These are phyloP conservation scores for Metschnikowia continentalis DNA, from an alignment of 805 yeast genomes.

Conservation along the genomic window DNA sequence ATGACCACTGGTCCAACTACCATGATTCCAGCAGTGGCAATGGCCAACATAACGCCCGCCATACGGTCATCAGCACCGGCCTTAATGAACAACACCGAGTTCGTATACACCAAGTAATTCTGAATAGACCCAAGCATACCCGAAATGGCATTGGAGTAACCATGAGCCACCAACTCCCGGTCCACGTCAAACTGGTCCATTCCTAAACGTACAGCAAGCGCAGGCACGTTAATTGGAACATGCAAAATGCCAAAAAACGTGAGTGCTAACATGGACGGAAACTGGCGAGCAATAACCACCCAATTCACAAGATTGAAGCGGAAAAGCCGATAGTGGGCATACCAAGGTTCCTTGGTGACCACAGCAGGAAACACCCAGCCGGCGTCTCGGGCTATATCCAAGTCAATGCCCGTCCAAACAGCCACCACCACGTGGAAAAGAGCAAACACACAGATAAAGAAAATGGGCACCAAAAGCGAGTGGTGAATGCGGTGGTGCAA, in stretches of 20 bases:
- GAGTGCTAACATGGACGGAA: constrained; percentile 93
- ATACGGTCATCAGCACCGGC: constrained; percentile 91
- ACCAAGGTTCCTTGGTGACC: constrained; percentile 78
- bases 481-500: constrained; percentile 54
- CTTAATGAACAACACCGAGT: constrained; percentile 83
- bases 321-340: constrained; percentile 71
- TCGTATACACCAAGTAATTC: constrained; percentile 92
- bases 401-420: constrained; percentile 59
- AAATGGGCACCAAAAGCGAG: constrained; percentile 76
- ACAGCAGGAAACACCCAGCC: constrained; percentile 87
- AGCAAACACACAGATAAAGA: constrained; percentile 66
- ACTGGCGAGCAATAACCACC: constrained; percentile 57
- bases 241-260: constrained; percentile 95
- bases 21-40: constrained; percentile 79
- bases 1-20: constrained; percentile 86
- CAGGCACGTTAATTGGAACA: constrained; percentile 97
- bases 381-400: constrained; percentile 55
- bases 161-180: constrained; percentile 91
- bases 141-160: constrained; percentile 79
- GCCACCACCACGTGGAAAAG: constrained; percentile 67
- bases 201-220: constrained; percentile 84
- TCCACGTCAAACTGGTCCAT: constrained; percentile 88
- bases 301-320: constrained; percentile 71
- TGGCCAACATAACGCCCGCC: constrained; percentile 86
- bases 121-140: constrained; percentile 87